Evolutionary conservation across 345 rosid species (phyloP), one percentile per base, ranked within the genome.

Genomic region (Euphorbia pulcherrima): DNA sequence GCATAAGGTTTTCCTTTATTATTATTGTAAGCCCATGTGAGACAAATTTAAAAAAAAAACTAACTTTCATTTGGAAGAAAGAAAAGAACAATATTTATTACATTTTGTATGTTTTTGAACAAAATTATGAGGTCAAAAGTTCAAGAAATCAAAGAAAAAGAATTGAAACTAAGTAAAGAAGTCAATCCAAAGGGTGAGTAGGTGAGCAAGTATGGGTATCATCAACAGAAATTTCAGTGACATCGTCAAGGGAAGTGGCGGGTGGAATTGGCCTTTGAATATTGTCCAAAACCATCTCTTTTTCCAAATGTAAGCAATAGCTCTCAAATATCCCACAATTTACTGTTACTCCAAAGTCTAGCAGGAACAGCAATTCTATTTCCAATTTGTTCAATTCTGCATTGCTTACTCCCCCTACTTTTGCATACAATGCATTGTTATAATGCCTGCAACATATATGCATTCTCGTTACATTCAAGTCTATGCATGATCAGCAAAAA

Each of bases 391-490:
- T 92, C 79, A 93, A 67, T 69, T 90, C 97, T 0, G 78, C 80
- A 48, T 88, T 92, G 84, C 82, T 90, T 68, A 92, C 86, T 33
- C 98, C 98, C n/a, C 98, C 98, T 1, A 90, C 92, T 40, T 79
- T 66, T 0, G 98, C 98, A 33, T 84, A 90, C 76, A 90, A 80
- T 10, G 86, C 92, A 51, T 90, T 92, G 81, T 88, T 86, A 69
- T 90, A 86, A 62, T 90, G 97, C 75, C 97, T 92, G 77, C 77
- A 67, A 16, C 2, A 8, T 10, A n/a, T n/a, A n/a, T n/a, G n/a
- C n/a, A n/a, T n/a, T n/a, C n/a, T n/a, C n/a, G n/a, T n/a, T n/a
- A n/a, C n/a, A n/a, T n/a, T n/a, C n/a, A n/a, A n/a, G n/a, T n/a
- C n/a, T n/a, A n/a, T n/a, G n/a, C n/a, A n/a, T n/a, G n/a, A n/a